Evolutionary conservation across 768 basidiomycete genomes (phyloP).

Genomic region (Xerocomellus amylosporus): DNA sequence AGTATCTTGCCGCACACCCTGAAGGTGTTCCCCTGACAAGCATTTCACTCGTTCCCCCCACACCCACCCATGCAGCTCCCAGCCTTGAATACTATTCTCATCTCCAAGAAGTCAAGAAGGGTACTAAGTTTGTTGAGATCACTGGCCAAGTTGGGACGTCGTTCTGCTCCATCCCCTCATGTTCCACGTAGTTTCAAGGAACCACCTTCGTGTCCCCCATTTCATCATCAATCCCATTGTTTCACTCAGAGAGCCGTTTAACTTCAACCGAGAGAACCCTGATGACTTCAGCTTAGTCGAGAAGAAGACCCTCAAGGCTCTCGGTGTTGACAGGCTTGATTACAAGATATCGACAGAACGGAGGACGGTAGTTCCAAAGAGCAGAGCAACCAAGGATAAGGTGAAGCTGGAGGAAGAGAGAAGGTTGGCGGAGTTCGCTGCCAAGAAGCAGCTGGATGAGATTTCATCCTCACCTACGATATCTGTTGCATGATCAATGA

Average conservation of each 20-base stretch:
- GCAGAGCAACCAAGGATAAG: no score
- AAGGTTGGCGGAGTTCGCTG: background rate
- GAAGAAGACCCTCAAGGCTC: background rate
- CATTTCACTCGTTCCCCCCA: background rate
- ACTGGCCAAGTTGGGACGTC: background rate
- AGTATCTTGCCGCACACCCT: background rate
- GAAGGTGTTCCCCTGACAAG: background rate
- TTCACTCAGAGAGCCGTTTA: background rate
- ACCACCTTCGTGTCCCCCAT: background rate
- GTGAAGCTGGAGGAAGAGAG: background rate
- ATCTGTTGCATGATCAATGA: background rate
- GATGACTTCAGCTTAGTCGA: conserved; percentile 1
- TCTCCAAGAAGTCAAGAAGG: conserved; percentile 3
- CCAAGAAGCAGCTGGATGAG: background rate
- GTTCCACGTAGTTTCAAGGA: background rate
- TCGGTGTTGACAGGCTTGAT: background rate
- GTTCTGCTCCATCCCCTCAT: background rate
- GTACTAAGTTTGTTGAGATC: background rate
- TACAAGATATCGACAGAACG: background rate
- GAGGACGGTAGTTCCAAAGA: background rate
- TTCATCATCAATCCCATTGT: conserved; percentile 2
- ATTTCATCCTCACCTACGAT: background rate
- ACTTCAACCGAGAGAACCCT: background rate
- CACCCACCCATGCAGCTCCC: background rate
- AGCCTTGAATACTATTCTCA: background rate